These are phyloP conservation scores for Ganoderma lingzhi DNA, from an alignment of 1,284 basidiomycete genomes.

Conservation along the genomic window DNA sequence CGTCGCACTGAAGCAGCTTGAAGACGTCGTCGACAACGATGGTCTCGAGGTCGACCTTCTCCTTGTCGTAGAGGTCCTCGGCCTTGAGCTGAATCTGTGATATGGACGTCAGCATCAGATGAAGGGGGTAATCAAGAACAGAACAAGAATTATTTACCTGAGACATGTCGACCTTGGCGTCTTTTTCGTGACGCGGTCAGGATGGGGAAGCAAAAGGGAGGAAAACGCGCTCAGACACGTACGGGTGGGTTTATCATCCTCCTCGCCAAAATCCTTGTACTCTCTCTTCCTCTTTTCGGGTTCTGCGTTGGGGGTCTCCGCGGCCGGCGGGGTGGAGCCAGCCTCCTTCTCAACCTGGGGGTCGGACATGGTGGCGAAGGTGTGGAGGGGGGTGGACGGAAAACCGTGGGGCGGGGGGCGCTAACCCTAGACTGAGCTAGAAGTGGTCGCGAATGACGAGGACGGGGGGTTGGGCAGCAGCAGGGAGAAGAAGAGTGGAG, in stretches of 20 bases:
- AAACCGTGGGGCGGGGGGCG: constrained; percentile 33
- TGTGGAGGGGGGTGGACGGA: constrained; percentile 34
- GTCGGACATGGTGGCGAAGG: constrained; percentile 39
- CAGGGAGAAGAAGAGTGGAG: constrained; percentile 36
- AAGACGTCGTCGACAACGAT: constrained; percentile 98
- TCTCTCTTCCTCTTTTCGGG: constrained; percentile 82
- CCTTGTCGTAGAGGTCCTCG: constrained; percentile 97
- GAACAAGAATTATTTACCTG: constrained; percentile 52
- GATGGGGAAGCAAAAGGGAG: constrained; percentile 13
- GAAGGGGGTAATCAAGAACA: constrained; percentile 21
- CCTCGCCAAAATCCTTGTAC: constrained; percentile 88
- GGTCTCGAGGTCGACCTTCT: constrained; percentile 98
- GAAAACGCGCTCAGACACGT: constrained; percentile 43
- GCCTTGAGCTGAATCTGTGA: constrained; percentile 88
- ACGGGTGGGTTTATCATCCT: constrained; percentile 76
- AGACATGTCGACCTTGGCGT: constrained; percentile 90
- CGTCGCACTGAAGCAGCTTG: constrained; percentile 90
- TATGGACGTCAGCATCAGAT: constrained; percentile 20
- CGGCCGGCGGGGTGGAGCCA: constrained; percentile 40
- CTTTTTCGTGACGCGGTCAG: constrained; percentile 45
- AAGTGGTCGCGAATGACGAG: constrained; percentile 33
- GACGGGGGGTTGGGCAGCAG: constrained; percentile 29
- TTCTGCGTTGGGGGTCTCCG: constrained; percentile 27
- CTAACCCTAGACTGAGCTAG: constrained; percentile 37
- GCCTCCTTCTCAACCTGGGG: constrained; percentile 44